Evolutionary conservation across 2,329 filamentous ascomycete genomes (phyloP), one percentile per base, ranked within the genome.

Genomic region (Fusarium odoratissimum): DNA sequence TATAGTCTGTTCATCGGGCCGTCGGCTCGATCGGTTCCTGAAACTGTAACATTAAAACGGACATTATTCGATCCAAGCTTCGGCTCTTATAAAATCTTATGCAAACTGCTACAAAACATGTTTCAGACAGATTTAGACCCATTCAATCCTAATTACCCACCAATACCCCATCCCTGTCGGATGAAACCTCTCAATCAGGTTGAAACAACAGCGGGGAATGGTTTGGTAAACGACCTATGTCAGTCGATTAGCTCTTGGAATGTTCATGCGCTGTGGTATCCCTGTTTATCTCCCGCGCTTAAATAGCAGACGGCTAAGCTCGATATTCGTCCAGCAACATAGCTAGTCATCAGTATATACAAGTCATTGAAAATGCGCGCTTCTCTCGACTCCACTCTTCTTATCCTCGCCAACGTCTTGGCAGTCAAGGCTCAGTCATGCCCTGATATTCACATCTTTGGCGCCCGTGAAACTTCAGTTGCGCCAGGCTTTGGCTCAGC

Each of bases 401-500:
- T 71, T 4, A n/a, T 71, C 13, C 28, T 72, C 3, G 69, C 64
- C 42, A 68, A 65, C 5, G 25, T 60, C 4, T 13, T 72, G 21
- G 49, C 54, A 4, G 72, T 38, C 8, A 64, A 62, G 23, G 72
- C 65, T 3, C 69, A 75, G 41, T 74, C 75, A 66, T 86, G 84
- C 67, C 84, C 84, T 1, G 74, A 73, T 19, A 77, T 86, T 37
- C 84, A 86, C 75, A 80, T 86, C 38, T 85, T 86, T 41, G 85
- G 83, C 5, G 85, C 85, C 3, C 83, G 85, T 17, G 85, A 86
- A 77, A 86, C 85, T 12, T 85, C 84, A 0, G 88, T 86, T 1
- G 77, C 83, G 8, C 82, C 84, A 3, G 88, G 88, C 3, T 90
- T 86, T 69, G 88, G 88, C 13, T 84, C 86, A 0, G 82, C 86